These are phyloP conservation scores for Colletotrichum sp. DNA, from an alignment of 2,329 filamentous ascomycete genomes.

Conservation along the genomic window DNA sequence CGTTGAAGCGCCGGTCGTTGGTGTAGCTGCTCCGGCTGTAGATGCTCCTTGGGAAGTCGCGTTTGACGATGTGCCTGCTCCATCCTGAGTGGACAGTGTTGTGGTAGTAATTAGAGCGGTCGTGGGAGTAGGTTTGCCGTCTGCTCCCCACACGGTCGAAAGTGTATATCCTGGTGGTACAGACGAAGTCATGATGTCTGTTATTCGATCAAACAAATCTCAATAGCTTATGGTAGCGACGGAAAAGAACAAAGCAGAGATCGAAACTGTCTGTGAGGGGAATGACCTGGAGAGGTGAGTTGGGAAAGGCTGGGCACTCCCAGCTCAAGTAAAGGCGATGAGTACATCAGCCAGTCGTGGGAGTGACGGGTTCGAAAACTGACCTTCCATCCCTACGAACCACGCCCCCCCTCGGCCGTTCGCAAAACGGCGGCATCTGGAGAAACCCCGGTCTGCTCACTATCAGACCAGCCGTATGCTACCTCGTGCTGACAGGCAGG, in stretches of 20 bases:
- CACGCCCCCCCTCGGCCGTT: neutral
- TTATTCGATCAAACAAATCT: fast-evolving
- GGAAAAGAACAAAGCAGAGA: neutral
- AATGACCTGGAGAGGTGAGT: neutral
- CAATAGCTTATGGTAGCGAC: neutral
- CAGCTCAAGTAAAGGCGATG: neutral
- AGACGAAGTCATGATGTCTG: fast-evolving
- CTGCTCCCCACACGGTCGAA: fast-evolving
- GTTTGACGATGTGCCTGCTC: neutral
- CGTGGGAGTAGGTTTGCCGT: too few species aligned
- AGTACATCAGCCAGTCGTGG: fast-evolving
- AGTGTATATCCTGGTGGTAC: fast-evolving
- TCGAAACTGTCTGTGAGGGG: neutral
- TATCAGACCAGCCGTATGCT: neutral
- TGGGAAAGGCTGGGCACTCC: neutral
- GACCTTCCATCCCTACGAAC: neutral
- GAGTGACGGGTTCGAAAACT: neutral
- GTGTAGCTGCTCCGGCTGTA: neutral
- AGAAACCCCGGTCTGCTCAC: neutral
- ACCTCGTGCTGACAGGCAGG: neutral
- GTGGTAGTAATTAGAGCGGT: neutral
- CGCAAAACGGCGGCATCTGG: neutral
- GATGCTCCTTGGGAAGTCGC: neutral
- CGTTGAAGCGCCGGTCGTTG: neutral
- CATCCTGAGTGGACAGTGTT: neutral